Evolutionary conservation across 148 eudicot genomes (phyloP).

Genomic region (Persicaria maculosa): DNA sequence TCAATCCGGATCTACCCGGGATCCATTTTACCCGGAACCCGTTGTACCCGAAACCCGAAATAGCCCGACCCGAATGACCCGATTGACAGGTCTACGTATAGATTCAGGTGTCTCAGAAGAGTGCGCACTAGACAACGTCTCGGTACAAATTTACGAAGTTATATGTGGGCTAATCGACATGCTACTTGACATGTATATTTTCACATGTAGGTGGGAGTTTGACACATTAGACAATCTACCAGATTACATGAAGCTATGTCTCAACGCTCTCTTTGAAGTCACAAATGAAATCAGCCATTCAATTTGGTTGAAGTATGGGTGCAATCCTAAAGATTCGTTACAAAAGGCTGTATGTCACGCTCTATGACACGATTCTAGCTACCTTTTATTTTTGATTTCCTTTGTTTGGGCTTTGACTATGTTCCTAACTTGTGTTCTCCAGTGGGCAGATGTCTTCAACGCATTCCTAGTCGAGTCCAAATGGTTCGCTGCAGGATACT

Average conservation of each 20-base stretch:
- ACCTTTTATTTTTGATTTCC: not conserved
- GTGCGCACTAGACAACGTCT: too few relatives aligned
- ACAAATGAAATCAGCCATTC: slow-evolving; percentile 25
- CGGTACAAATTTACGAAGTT: too few relatives aligned
- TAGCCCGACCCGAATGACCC: too few relatives aligned
- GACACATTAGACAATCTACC: slow-evolving; percentile 30
- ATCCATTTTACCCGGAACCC: too few relatives aligned
- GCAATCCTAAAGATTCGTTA: slow-evolving; percentile 18
- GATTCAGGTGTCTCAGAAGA: too few relatives aligned
- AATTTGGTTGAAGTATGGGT: slow-evolving; percentile 21
- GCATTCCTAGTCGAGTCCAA: slow-evolving; percentile 63
- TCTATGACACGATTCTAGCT: too few relatives aligned
- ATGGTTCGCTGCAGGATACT: slow-evolving; percentile 40
- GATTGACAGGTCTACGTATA: too few relatives aligned
- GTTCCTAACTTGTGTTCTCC: slow-evolving; percentile 7
- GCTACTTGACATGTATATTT: not conserved
- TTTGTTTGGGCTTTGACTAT: not conserved
- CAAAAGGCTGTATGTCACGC: slow-evolving; percentile 10
- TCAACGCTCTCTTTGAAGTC: slow-evolving; percentile 31
- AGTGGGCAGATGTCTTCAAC: slow-evolving; percentile 56
- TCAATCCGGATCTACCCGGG: too few relatives aligned
- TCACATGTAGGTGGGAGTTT: slow-evolving; percentile 28
- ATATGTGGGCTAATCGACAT: not conserved
- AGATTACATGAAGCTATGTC: slow-evolving; percentile 37
- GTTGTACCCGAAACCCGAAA: too few relatives aligned